These are phyloP conservation scores for Chlamydomonas reinhardtii DNA, from an alignment of 163 green algal species.

Conservation along the genomic window DNA sequence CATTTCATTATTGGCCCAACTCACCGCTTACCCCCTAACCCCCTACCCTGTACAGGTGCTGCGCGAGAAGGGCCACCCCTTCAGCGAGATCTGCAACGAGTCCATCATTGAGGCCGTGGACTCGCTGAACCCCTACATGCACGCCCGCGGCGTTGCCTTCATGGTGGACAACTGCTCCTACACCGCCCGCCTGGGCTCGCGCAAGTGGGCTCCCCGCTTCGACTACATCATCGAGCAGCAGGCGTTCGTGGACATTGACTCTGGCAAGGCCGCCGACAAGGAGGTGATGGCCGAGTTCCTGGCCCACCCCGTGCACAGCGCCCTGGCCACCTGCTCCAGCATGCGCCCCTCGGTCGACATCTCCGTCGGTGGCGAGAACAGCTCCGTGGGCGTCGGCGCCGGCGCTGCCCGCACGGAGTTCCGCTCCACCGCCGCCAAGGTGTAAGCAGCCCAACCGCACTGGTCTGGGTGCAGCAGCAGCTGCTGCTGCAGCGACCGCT, in stretches of 20 bases:
- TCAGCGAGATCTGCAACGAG: slow-evolving; percentile 99
- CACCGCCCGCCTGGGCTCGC: slow-evolving; percentile 95
- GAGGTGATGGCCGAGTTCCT: slow-evolving; percentile 90
- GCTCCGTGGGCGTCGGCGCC: slow-evolving; percentile 81
- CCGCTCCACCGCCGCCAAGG: slow-evolving; percentile 72
- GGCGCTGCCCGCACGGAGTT: slow-evolving; percentile 90
- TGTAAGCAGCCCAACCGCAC: slow-evolving; percentile 1
- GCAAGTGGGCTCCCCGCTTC: slow-evolving; percentile 99
- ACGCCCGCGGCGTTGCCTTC: slow-evolving; percentile 98
- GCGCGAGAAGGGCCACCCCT: slow-evolving; percentile 87
- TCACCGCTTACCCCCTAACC: too few species aligned
- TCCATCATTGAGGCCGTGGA: slow-evolving; percentile 99
- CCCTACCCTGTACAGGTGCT: slow-evolving; percentile 25
- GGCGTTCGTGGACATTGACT: slow-evolving; percentile 82
- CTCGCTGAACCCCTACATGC: slow-evolving; percentile 99
- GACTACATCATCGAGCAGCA: slow-evolving; percentile 98
- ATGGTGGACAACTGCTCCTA: slow-evolving; percentile 99
- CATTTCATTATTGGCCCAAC: too few species aligned
- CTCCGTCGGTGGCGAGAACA: slow-evolving; percentile 85
- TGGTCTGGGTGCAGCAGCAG: too few species aligned
- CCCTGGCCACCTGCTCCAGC: slow-evolving; percentile 88
- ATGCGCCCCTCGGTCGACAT: slow-evolving; percentile 98
- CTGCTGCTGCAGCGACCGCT: too few species aligned
- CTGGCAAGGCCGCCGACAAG: slow-evolving; percentile 73
- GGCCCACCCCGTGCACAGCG: slow-evolving; percentile 91